phyloP scores from a whole-genome alignment of 768 basidiomycete genomes.

The Tephrocybe sp. region DNA sequence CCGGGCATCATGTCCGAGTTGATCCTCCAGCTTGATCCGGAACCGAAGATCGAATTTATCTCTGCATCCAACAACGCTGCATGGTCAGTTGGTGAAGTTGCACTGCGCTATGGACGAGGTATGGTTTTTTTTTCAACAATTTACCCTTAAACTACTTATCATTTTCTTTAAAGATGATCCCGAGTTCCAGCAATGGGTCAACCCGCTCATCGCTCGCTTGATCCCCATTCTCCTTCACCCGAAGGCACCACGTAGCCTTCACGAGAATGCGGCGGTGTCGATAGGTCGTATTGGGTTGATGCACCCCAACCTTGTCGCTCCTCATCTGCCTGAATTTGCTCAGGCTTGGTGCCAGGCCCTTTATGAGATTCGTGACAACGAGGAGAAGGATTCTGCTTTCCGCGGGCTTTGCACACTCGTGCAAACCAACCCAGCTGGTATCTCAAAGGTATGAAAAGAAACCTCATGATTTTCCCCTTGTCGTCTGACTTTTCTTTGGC shows the following conservation, averaged over 20 bases:
- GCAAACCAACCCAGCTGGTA: conserved; percentile 90
- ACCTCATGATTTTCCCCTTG: not conserved
- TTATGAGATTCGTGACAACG: conserved; percentile 98
- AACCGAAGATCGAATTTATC: conserved; percentile 91
- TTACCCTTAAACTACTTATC: conserved; percentile 6
- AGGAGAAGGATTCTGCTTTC: conserved; percentile 99
- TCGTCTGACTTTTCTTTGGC: conserved; percentile 15
- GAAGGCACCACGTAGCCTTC: conserved; percentile 89
- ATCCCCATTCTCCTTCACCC: conserved; percentile 92
- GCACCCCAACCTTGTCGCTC: conserved; percentile 86
- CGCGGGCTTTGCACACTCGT: conserved; percentile 95
- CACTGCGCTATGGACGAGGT: conserved; percentile 87
- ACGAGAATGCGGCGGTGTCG: conserved; percentile 98
- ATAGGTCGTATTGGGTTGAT: conserved; percentile 95
- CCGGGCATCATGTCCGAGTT: conserved; percentile 89
- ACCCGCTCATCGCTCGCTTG: conserved; percentile 81
- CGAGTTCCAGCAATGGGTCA: conserved; percentile 92
- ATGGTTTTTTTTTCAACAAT: conserved; percentile 8
- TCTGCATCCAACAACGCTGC: conserved; percentile 99
- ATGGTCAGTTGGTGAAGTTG: conserved; percentile 99
- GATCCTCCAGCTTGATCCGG: conserved; percentile 85
- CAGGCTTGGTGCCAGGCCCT: conserved; percentile 97
- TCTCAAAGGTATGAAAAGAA: conserved; percentile 72
- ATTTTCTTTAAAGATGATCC: conserved; percentile 53
- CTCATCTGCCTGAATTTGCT: conserved; percentile 86